A percentile compares a stretch with the other conserved stretches of the same genome.
Conservation (phyloP, 2,329 filamentous ascomycete species). For the Fusarium sp. region DNA sequence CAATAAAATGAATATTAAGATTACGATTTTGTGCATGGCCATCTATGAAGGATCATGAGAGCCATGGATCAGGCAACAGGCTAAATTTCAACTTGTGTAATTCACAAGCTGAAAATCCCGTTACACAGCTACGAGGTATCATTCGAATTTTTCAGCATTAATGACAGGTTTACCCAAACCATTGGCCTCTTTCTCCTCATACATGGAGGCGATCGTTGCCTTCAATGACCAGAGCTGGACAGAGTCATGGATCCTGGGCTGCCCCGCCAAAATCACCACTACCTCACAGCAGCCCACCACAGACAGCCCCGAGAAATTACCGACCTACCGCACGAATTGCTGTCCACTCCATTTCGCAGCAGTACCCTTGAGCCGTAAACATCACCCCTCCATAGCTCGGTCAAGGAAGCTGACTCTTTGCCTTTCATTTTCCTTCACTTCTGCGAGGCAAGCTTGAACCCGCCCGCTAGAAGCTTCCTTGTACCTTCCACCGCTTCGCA, state of each 20-base stretch:
- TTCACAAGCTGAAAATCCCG: not conserved
- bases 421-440: slow-evolving; percentile 23
- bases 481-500: slow-evolving; percentile 18
- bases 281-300: slow-evolving; percentile 38
- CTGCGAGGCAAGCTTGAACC: slow-evolving; percentile 21
- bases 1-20: not conserved
- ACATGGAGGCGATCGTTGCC: not conserved
- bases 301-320: slow-evolving; percentile 46
- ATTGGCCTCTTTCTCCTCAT: not conserved
- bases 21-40: not conserved
- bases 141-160: not conserved
- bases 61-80: not conserved
- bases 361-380: slow-evolving; percentile 28
- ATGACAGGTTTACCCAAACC: not conserved
- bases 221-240: not conserved
- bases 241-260: slow-evolving; percentile 29
- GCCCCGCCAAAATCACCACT: slow-evolving; percentile 39
- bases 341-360: slow-evolving; percentile 41
- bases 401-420: slow-evolving; percentile 42
- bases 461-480: slow-evolving; percentile 27
- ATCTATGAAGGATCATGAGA: not conserved
- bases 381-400: slow-evolving; percentile 27
- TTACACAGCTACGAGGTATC: not conserved
- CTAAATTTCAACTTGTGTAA: not conserved
- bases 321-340: slow-evolving; percentile 44